Percentiles rank a stretch among this genome's conserved stretches.
Evolutionary conservation across 768 basidiomycete genomes (phyloP).

Genomic region (Boletus eberwhitei): DNA sequence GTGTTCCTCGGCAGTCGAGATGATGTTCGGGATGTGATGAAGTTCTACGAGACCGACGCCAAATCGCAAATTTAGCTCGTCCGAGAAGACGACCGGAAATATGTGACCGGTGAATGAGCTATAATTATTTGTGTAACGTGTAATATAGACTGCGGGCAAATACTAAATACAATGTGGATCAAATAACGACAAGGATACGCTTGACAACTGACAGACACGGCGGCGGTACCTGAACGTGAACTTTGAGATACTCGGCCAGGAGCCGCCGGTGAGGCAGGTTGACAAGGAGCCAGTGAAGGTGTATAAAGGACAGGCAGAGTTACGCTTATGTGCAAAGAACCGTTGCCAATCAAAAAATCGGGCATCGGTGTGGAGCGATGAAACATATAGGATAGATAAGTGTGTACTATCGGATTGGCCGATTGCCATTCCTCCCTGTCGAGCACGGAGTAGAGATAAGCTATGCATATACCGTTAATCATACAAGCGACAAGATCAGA

Average conservation of each 20-base stretch:
- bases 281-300: not conserved
- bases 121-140: conserved; percentile 11
- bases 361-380: not conserved
- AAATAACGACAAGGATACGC: not conserved
- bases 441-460: not conserved
- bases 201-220: not conserved
- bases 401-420: not conserved
- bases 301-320: too few species aligned
- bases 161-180: not conserved
- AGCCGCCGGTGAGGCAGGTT: not conserved
- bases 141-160: not conserved
- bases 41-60: conserved; percentile 63
- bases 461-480: conserved; percentile 14
- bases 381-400: not conserved
- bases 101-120: not conserved
- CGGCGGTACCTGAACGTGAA: not conserved
- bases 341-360: not conserved
- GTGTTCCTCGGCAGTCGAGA: conserved; percentile 94
- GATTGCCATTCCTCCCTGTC: not conserved
- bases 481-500: conserved; percentile 16
- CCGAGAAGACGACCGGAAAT: not conserved
- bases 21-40: conserved; percentile 87
- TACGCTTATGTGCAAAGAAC: not conserved
- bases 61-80: conserved; percentile 11
- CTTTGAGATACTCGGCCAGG: not conserved